Evolutionary conservation across 2,329 filamentous ascomycete genomes (phyloP), one percentile per base, ranked within the genome.

Genomic region (Fusarium piperis): DNA sequence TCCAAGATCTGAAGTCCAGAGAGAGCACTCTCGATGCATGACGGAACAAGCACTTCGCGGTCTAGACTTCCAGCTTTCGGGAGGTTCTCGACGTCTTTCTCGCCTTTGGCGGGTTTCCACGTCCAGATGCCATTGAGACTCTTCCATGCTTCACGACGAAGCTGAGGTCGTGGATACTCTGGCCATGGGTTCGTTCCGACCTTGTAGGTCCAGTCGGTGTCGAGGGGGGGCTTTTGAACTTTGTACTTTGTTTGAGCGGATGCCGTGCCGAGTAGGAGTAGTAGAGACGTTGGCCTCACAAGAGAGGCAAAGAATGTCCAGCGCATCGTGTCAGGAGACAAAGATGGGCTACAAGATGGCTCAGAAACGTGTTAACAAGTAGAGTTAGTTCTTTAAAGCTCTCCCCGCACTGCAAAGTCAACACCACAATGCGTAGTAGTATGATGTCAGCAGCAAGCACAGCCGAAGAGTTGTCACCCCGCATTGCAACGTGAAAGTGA

Each of bases 61-160:
- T 64, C 62, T 1, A 72, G 20, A 28, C 55, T 44, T 2, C 69
- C 69, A 3, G 33, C 35, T 2, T 70, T 15, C 0, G 69, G 69
- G 2, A 51, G 65, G 10, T n/a, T 51, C 6, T 53, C 33, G 11
- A 70, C 51, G 3, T 73, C 68, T 1, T 62, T 67, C 0, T 77
- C 70, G 6, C 61, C 33, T 36, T 59, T 68, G 38, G 81, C 81
- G 3, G 79, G 79, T 41, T 82, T 81, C 76, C 84, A 90, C 3
- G 85, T 86, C 88, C 88, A 90, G 6, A 90, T 83, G 0, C 88
- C 88, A 64, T 90, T 90, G 7, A 90, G 80, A 48, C 82, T 88
- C 76, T 86, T 80, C 88, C 88, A 90, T 6, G 79, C 73, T 6
- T 86, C 80, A 6, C 88, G 85, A 36, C 84, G 83, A 10, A 90